A percentile compares a stretch with the other conserved stretches of the same genome.
Evolutionary conservation across 331 rosid genomes (phyloP).

Genomic region (Rhamnella rubrinervis): DNA sequence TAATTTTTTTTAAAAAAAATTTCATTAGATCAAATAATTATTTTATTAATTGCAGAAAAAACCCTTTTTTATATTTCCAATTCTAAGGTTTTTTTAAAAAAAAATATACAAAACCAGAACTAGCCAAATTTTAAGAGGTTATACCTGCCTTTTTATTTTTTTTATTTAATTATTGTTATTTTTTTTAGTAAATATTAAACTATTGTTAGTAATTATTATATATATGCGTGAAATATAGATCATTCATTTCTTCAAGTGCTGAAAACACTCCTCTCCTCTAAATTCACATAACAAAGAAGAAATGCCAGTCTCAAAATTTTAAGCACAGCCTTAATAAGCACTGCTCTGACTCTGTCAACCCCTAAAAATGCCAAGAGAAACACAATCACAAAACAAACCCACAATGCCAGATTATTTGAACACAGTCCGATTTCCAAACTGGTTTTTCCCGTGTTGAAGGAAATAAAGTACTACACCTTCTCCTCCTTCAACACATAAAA

Average conservation of each 20-base stretch:
- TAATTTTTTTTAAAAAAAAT: no score
- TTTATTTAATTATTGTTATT: no score
- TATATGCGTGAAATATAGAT: no score
- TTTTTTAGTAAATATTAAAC: no score
- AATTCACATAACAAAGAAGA: background rate
- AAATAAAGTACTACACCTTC: background rate
- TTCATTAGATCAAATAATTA: no score
- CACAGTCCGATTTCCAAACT: background rate
- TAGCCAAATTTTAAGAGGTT: no score
- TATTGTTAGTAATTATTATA: no score
- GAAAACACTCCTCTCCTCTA: conserved; percentile 20
- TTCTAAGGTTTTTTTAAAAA: no score
- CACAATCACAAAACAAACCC: conserved; percentile 12
- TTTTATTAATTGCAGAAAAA: no score
- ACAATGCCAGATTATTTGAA: background rate
- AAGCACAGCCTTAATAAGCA: conserved; percentile 9
- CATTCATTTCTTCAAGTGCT: conserved; percentile 6
- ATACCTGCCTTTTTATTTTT: no score
- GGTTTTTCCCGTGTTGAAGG: conserved; percentile 21
- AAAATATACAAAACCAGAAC: no score
- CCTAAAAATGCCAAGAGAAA: conserved; percentile 15
- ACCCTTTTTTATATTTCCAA: no score
- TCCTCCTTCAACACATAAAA: conserved; percentile 11
- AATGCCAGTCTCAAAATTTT: conserved; percentile 5
- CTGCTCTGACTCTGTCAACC: conserved; percentile 17